Percentiles rank a stretch among this genome's conserved stretches.
These are phyloP conservation scores for Hebeloma cylindrosporum DNA, from an alignment of 768 basidiomycete genomes.

Conservation along the genomic window DNA sequence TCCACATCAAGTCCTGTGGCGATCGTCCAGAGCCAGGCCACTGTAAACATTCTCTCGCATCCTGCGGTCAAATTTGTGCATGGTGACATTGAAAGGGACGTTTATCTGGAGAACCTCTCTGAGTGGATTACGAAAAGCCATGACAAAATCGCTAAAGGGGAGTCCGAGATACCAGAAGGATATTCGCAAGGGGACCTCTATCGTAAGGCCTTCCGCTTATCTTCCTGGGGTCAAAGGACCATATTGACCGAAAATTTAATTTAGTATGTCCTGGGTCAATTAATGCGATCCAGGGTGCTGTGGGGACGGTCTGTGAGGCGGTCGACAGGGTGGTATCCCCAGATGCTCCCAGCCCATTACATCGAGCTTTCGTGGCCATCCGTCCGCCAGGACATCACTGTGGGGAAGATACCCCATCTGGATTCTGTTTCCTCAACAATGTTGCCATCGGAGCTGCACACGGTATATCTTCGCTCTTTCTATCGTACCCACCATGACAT, in stretches of 20 bases:
- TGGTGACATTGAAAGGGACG: conserved; percentile 64
- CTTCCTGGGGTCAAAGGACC: background rate
- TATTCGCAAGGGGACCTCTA: conserved; percentile 82
- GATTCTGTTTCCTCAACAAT: conserved; percentile 97
- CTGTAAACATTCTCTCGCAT: conserved; percentile 54
- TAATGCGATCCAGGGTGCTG: conserved; percentile 75
- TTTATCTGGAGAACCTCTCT: conserved; percentile 65
- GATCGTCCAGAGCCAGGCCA: conserved; percentile 54
- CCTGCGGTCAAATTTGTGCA: conserved; percentile 74
- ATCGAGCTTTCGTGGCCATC: conserved; percentile 77
- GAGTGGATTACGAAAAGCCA: conserved; percentile 58
- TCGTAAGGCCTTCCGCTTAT: conserved; percentile 46
- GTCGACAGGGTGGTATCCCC: conserved; percentile 63
- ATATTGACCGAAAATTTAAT: background rate
- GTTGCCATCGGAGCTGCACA: conserved; percentile 89
- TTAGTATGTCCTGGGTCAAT: conserved; percentile 79
- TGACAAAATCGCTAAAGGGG: conserved; percentile 58
- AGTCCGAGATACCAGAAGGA: conserved; percentile 74
- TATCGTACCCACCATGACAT: background rate
- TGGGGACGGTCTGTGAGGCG: conserved; percentile 86
- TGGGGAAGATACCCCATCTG: conserved; percentile 84
- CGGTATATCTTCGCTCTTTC: conserved; percentile 46
- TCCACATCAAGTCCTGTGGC: conserved; percentile 33
- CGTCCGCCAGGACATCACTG: conserved; percentile 96
- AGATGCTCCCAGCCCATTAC: conserved; percentile 8